Conservation (phyloP, 495 filamentous ascomycete genomes). For the Pyrenula aspistea region DNA sequence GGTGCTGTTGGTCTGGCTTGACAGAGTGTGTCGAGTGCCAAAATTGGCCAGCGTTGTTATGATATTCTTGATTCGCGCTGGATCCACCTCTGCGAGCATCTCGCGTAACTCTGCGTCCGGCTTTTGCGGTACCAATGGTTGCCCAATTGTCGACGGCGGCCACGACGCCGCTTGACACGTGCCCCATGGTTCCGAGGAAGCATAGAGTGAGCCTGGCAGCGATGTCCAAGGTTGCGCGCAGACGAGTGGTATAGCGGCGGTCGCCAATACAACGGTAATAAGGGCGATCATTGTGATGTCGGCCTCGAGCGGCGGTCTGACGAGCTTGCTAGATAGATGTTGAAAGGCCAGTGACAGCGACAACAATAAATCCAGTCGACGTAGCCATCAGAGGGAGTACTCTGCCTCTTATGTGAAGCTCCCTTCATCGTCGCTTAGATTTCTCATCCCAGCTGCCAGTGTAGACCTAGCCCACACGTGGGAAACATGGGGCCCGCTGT, state of each 20-base stretch:
- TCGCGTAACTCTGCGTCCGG: slow-evolving; percentile 28
- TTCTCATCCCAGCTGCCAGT: neutral
- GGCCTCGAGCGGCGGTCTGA: neutral
- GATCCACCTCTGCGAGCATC: slow-evolving; percentile 27
- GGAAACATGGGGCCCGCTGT: neutral
- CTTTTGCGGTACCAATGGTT: neutral
- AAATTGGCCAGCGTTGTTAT: slow-evolving; percentile 36
- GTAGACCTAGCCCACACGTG: neutral
- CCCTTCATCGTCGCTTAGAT: neutral
- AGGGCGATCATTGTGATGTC: neutral
- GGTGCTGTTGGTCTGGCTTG: slow-evolving; percentile 27
- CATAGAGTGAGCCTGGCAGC: neutral
- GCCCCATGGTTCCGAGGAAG: neutral
- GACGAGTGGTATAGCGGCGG: neutral
- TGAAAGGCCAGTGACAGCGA: neutral
- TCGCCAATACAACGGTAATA: neutral
- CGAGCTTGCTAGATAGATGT: neutral
- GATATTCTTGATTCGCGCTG: slow-evolving; percentile 26
- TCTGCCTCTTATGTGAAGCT: neutral
- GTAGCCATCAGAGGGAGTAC: neutral
- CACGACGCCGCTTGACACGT: neutral
- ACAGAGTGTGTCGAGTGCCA: slow-evolving; percentile 40
- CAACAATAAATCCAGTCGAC: neutral
- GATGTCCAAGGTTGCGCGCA: neutral
- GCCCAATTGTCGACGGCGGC: neutral